Evolutionary conservation across 768 basidiomycete species (phyloP).

Genomic region (Leccinum pellstonianum): DNA sequence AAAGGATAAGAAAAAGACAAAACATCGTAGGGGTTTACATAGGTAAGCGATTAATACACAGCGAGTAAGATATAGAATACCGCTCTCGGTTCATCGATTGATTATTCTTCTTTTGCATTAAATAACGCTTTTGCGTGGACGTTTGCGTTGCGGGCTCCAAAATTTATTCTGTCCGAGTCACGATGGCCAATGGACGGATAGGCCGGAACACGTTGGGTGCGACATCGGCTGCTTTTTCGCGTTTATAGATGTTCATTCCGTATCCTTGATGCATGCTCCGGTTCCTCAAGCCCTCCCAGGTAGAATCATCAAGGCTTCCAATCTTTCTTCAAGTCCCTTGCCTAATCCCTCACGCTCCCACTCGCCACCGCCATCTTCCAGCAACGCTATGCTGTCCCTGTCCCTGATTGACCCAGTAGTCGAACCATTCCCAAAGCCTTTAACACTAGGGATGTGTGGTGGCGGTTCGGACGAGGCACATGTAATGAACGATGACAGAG

Average conservation of each 20-base stretch:
- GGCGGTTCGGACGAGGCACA: slow-evolving; percentile 60
- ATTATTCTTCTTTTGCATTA: slow-evolving; percentile 12
- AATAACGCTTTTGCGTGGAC: slow-evolving; percentile 4
- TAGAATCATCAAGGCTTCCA: slow-evolving; percentile 55
- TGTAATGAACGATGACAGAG: slow-evolving; percentile 72
- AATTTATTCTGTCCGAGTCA: neutral
- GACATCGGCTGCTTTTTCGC: slow-evolving; percentile 2
- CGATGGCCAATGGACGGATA: neutral
- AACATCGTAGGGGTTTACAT: slow-evolving; percentile 19
- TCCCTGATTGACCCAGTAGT: slow-evolving; percentile 31
- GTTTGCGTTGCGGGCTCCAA: neutral
- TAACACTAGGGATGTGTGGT: slow-evolving; percentile 69
- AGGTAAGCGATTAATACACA: slow-evolving; percentile 27
- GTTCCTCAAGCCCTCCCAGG: slow-evolving; percentile 25
- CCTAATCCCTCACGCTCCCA: slow-evolving; percentile 88
- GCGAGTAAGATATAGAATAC: slow-evolving; percentile 25
- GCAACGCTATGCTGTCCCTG: slow-evolving; percentile 43
- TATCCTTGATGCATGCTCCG: neutral
- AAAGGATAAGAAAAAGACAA: slow-evolving; percentile 2
- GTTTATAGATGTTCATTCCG: neutral
- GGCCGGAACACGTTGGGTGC: neutral
- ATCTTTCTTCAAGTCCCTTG: slow-evolving; percentile 75
- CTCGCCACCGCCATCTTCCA: slow-evolving; percentile 75
- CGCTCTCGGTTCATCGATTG: slow-evolving; percentile 14
- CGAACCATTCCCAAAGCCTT: slow-evolving; percentile 38